Conservation (phyloP, 768 basidiomycete species). For the Mycena pura region DNA sequence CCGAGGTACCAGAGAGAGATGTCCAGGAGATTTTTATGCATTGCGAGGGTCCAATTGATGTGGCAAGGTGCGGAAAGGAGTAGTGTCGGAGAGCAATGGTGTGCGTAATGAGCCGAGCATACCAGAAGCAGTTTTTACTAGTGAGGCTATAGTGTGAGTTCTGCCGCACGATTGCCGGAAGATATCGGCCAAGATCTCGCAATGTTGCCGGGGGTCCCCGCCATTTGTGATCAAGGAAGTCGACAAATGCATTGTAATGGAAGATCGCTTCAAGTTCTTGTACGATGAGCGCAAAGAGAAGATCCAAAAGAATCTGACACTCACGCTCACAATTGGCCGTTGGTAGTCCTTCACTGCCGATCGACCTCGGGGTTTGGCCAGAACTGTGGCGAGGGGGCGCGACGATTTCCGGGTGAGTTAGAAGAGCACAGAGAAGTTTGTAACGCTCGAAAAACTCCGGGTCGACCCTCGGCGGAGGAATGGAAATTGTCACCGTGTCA, state of each 20-base stretch:
- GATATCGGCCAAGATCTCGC: background rate
- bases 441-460: background rate
- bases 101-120: background rate
- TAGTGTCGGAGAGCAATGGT: background rate
- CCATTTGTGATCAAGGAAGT: too few relatives aligned
- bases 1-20: background rate
- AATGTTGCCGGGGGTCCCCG: background rate
- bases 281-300: background rate
- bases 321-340: background rate
- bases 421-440: background rate
- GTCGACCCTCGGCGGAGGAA: background rate
- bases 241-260: background rate
- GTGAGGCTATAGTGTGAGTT: background rate
- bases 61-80: background rate
- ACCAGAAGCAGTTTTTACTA: background rate
- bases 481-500: background rate
- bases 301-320: background rate
- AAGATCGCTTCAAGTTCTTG: too few relatives aligned
- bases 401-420: background rate
- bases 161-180: background rate
- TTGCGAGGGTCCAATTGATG: background rate
- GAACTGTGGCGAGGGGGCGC: background rate
- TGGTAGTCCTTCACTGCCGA: background rate
- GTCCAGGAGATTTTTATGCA: background rate
- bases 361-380: background rate